A percentile compares a stretch with the other conserved stretches of the same genome.
Conservation (phyloP, 1,139 yeast genomes). For the Hanseniaspora gamundiae region DNA sequence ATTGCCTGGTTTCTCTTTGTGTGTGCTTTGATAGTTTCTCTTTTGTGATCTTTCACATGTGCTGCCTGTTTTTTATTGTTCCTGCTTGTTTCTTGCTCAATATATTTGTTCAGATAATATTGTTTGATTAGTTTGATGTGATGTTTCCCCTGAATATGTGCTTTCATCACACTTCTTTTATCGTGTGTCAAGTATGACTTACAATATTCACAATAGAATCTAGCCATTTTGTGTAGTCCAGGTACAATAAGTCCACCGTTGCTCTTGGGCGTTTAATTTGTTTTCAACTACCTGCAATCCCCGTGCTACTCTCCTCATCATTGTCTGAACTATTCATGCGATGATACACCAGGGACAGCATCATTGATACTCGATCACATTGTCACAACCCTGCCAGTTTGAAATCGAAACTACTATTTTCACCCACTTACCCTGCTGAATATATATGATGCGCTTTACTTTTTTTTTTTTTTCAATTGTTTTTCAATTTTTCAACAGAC, state of each 20-base stretch:
- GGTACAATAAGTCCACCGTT: not conserved
- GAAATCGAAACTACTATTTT: too few relatives aligned
- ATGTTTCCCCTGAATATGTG: constrained; percentile 70
- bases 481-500: too few relatives aligned
- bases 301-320: too few relatives aligned
- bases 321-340: too few relatives aligned
- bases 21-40: not conserved
- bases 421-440: too few relatives aligned
- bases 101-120: constrained; percentile 36
- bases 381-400: too few relatives aligned
- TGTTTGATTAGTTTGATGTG: constrained; percentile 67
- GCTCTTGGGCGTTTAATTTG: too few relatives aligned
- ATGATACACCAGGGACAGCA: too few relatives aligned
- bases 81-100: not conserved
- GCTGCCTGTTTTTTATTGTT: constrained; percentile 5
- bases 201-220: constrained; percentile 79
- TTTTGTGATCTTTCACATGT: constrained; percentile 1
- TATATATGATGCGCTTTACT: too few relatives aligned
- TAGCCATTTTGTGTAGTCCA: constrained; percentile 22
- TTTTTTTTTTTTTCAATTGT: too few relatives aligned
- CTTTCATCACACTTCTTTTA: constrained; percentile 73
- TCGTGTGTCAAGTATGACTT: constrained; percentile 80
- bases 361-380: too few relatives aligned
- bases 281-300: too few relatives aligned
- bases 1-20: not conserved